phyloP scores from a whole-genome alignment of 257 asterid species.

The Buddleja alternifolia region DNA sequence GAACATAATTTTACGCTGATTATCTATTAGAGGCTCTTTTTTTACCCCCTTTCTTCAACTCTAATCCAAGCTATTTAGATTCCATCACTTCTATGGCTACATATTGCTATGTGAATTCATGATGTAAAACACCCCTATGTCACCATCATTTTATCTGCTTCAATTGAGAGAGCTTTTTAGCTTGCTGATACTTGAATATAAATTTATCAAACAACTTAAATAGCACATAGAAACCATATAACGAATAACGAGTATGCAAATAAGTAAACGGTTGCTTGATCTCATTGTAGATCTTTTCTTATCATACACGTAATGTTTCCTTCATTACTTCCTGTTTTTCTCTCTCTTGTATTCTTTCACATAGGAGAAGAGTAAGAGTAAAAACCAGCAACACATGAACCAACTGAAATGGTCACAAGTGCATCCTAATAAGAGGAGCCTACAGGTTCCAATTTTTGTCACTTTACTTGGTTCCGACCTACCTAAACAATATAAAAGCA shows the following conservation, averaged over 20 bases:
- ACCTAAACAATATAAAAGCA: conserved; percentile 14
- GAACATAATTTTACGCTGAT: conserved; percentile 3
- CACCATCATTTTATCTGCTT: conserved; percentile 12
- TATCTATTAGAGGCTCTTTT: neutral
- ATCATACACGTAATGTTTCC: neutral
- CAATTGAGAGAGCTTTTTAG: neutral
- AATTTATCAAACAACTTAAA: neutral
- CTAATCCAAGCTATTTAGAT: conserved; percentile 1
- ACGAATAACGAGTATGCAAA: neutral
- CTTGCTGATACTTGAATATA: conserved; percentile 2
- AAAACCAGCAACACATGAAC: conserved; percentile 20
- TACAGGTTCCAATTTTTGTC: conserved; percentile 9
- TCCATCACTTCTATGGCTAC: conserved; percentile 17
- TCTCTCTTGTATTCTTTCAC: neutral
- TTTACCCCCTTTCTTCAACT: neutral
- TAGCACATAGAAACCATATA: neutral
- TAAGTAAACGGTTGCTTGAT: neutral
- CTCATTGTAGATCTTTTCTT: neutral
- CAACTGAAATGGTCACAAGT: conserved; percentile 22
- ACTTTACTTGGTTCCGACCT: conserved; percentile 8
- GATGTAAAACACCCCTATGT: neutral
- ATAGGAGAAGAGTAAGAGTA: neutral
- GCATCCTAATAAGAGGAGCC: conserved; percentile 1
- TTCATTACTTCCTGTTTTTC: neutral
- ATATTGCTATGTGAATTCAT: conserved; percentile 3